Conservation (phyloP, 257 asterid species). For the Plectranthus barbatus region DNA sequence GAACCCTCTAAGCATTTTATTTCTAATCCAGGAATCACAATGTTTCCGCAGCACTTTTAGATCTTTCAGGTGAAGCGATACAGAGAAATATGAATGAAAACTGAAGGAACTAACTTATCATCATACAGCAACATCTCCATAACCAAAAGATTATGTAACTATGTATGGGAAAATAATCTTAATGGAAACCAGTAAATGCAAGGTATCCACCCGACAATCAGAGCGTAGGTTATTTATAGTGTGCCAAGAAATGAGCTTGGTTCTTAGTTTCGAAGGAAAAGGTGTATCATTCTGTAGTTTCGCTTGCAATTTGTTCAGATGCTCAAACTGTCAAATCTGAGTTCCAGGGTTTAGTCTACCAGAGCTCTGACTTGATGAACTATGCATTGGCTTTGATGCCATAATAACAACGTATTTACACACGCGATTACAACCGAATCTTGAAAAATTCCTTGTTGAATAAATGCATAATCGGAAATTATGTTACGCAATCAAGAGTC, state of each 20-base stretch:
- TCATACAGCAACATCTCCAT: background rate
- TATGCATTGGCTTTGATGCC: background rate
- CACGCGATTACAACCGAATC: background rate
- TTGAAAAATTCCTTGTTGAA: background rate
- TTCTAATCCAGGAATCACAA: background rate
- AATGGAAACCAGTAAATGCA: background rate
- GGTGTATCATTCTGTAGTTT: background rate
- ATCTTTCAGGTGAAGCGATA: background rate
- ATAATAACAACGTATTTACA: background rate
- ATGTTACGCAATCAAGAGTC: background rate
- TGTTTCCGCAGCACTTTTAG: background rate
- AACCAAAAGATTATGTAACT: background rate
- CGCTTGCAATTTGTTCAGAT: background rate
- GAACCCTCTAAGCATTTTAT: background rate
- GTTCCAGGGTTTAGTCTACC: background rate
- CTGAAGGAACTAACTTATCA: background rate
- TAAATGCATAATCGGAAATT: background rate
- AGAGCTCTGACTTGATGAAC: background rate
- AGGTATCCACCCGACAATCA: background rate
- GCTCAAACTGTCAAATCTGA: background rate
- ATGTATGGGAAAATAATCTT: no score
- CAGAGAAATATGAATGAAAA: background rate
- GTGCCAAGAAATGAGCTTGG: background rate
- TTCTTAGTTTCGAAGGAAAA: background rate
- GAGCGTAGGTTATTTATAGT: background rate